These are phyloP conservation scores for Talaromyces sp. DNA, from an alignment of 2,329 filamentous ascomycete genomes.

Conservation along the genomic window DNA sequence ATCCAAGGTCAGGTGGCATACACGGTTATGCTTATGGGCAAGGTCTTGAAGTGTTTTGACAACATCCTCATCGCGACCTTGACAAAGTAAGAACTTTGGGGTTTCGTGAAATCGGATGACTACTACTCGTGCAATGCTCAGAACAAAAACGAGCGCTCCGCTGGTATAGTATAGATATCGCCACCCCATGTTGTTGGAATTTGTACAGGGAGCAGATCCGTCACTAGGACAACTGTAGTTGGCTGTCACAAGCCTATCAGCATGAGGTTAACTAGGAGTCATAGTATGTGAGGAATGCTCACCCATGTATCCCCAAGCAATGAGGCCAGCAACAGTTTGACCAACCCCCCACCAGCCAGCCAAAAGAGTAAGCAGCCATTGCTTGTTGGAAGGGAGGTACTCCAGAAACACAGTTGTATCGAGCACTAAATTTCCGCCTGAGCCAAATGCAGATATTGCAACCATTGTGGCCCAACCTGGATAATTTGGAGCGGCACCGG, in stretches of 20 bases:
- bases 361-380: slow-evolving; percentile 20
- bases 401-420: slow-evolving; percentile 22
- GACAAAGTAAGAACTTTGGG: slow-evolving; percentile 19
- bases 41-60: slow-evolving; percentile 15
- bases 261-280: neutral
- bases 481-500: slow-evolving; percentile 17
- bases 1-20: slow-evolving; percentile 55
- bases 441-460: slow-evolving; percentile 19
- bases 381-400: slow-evolving; percentile 19
- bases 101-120: slow-evolving; percentile 21
- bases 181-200: slow-evolving; percentile 22
- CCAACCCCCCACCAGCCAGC: slow-evolving; percentile 23
- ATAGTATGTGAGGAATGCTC: neutral
- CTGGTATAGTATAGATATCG: slow-evolving; percentile 19
- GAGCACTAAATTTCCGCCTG: slow-evolving; percentile 19
- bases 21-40: slow-evolving; percentile 52
- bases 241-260: slow-evolving; percentile 6
- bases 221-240: slow-evolving; percentile 17
- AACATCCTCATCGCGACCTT: slow-evolving; percentile 16
- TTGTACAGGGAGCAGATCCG: slow-evolving; percentile 15
- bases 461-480: slow-evolving; percentile 15
- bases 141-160: slow-evolving; percentile 14
- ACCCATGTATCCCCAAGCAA: slow-evolving; percentile 21
- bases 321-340: slow-evolving; percentile 18
- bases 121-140: slow-evolving; percentile 17